Conservation (phyloP, 306 rosid species). For the Quercus bicolor region DNA sequence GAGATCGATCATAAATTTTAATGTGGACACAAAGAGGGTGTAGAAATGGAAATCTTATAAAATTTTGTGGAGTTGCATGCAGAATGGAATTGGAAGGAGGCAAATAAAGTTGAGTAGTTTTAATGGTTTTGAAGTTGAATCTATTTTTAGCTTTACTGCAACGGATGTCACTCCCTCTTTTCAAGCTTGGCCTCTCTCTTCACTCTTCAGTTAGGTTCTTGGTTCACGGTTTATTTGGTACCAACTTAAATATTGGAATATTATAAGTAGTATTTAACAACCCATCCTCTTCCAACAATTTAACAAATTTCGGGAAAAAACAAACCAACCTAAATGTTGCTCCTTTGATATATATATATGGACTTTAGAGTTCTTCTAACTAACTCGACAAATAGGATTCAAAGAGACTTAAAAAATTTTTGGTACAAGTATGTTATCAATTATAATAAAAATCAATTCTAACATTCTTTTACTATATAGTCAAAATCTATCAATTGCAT, state of each 20-base stretch:
- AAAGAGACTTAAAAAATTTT: no score
- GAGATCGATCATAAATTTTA: neutral
- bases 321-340: no score
- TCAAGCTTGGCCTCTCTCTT: conserved; percentile 48
- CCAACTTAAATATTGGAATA: neutral
- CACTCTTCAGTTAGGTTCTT: neutral
- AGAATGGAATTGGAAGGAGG: conserved; percentile 5
- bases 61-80: neutral
- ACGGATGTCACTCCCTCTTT: conserved; percentile 30
- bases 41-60: neutral
- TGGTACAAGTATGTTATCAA: no score
- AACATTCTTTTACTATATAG: no score
- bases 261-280: no score
- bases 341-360: no score
- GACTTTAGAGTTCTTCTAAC: no score
- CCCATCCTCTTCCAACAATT: no score
- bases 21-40: neutral
- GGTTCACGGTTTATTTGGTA: neutral
- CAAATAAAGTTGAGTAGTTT: conserved; percentile 20
- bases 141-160: conserved; percentile 19
- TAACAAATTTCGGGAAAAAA: no score
- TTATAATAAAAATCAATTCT: no score
- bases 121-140: conserved; percentile 27
- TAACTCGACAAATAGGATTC: no score
- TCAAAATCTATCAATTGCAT: no score